Evolutionary conservation across 768 basidiomycete genomes (phyloP).

Genomic region (Daedaleopsis nitida): DNA sequence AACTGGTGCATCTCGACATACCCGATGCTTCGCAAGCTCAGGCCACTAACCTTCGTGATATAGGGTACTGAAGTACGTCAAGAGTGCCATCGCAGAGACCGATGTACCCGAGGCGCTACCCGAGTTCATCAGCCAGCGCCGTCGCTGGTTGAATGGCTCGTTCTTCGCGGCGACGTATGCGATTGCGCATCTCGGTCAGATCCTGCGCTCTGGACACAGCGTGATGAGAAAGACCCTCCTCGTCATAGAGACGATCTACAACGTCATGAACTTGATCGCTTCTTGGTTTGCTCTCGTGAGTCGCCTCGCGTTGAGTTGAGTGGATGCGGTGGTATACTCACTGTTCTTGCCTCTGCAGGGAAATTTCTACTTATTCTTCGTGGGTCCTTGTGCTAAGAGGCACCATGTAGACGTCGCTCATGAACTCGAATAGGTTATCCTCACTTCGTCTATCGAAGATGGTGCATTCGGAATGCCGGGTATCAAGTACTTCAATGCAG

Average conservation of each 20-base stretch:
- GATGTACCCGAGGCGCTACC: slow-evolving; percentile 92
- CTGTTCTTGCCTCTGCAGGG: slow-evolving; percentile 48
- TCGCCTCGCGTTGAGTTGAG: slow-evolving; percentile 5
- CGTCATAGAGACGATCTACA: slow-evolving; percentile 83
- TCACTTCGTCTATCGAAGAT: slow-evolving; percentile 87
- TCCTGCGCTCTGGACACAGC: slow-evolving; percentile 82
- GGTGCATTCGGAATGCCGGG: slow-evolving; percentile 60
- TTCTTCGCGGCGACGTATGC: slow-evolving; percentile 96
- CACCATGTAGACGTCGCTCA: background rate
- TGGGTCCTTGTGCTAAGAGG: slow-evolving; percentile 37
- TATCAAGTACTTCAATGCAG: slow-evolving; percentile 73
- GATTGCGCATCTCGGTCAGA: slow-evolving; percentile 83
- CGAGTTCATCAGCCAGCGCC: slow-evolving; percentile 91
- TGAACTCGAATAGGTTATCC: slow-evolving; percentile 58
- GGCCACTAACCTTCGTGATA: slow-evolving; percentile 22
- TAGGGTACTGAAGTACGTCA: slow-evolving; percentile 97
- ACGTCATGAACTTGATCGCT: slow-evolving; percentile 83
- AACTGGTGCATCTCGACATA: slow-evolving; percentile 55
- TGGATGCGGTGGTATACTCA: background rate
- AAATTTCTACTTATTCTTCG: slow-evolving; percentile 96
- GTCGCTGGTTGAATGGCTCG: slow-evolving; percentile 89
- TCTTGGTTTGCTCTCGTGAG: slow-evolving; percentile 92
- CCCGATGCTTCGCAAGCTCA: slow-evolving; percentile 1
- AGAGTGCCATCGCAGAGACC: slow-evolving; percentile 89
- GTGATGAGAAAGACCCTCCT: slow-evolving; percentile 69